Evolutionary conservation across 257 asterid species (phyloP), one percentile per base, ranked within the genome.

Genomic region (Forsythia suspensa): DNA sequence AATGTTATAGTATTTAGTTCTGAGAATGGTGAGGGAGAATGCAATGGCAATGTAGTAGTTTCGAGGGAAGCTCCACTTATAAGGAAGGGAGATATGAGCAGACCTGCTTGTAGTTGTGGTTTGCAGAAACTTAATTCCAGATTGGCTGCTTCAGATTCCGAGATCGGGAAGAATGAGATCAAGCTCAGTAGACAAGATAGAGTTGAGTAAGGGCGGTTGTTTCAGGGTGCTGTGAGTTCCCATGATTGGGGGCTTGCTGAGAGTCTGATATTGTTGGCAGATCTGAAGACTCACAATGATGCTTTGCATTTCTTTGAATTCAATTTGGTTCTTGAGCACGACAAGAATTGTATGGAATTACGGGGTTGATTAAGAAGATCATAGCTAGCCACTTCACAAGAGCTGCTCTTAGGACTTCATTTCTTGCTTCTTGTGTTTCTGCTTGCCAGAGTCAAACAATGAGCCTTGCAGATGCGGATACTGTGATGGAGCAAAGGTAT

Each of bases 401-500:
- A 79, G 99, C 97, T 70, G 94, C 93, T 6, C 92, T 96, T 41
- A 89, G 99, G 89, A 96, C 98, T 79, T 96, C 98, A 21, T 96
- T 96, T 86, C 98, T 96, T 70, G 99, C 99, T 81, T 94, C 99
- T 0, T 92, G 98, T 69, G 98, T 96, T 81, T 92, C 98, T 72
- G 99, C 99, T 69, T 96, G 99, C 81, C 97, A 94, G 88, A 96
- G 98, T 83, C 94, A 94, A 76, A 94, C 97, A 0, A 90, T 96
- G 97, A 91, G 98, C 87, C 92, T 96, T 66, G 94, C 98, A 48
- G 97, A 96, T 78, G 92, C 98, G 79, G 99, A 94, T 11, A 83
- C 94, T 42, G 98, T 94, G 77, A 96, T 96, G 98, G 99, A 97
- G 34, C 98, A 92, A 78, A 96, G 98, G 99, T 95, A 87, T 43